Percentiles rank a stretch among this genome's conserved stretches.
phyloP scores from a whole-genome alignment of 2,329 filamentous ascomycete species.

The Nemania sp. region DNA sequence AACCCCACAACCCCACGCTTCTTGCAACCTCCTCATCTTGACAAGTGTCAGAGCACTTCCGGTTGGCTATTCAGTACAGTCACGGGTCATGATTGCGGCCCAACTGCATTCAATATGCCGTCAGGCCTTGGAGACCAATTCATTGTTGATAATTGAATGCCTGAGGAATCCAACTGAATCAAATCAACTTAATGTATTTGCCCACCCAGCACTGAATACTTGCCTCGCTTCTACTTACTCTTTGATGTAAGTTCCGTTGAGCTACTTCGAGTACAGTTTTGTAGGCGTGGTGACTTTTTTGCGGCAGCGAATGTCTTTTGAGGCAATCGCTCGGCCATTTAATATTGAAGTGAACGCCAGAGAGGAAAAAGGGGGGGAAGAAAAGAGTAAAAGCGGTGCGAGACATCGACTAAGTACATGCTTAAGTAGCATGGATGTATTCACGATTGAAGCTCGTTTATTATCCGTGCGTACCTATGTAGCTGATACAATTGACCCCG shows the following conservation, averaged over 20 bases:
- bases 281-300: too few species aligned
- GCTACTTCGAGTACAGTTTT: too few species aligned
- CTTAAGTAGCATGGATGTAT: too few species aligned
- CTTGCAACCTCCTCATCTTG: slow-evolving; percentile 36
- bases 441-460: neutral
- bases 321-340: neutral
- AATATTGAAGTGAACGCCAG: neutral
- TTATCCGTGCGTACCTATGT: neutral
- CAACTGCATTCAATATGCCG: slow-evolving; percentile 20
- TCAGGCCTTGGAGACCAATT: slow-evolving; percentile 6
- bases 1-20: slow-evolving; percentile 48
- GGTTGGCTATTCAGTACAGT: slow-evolving; percentile 42
- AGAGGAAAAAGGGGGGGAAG: neutral
- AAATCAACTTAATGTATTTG: neutral
- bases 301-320: too few species aligned
- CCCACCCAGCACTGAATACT: too few species aligned
- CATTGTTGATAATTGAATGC: neutral
- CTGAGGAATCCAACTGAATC: neutral
- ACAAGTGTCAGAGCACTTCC: slow-evolving; percentile 45
- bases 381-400: neutral
- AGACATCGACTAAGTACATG: too few species aligned
- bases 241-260: neutral
- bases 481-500: neutral
- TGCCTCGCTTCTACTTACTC: too few species aligned
- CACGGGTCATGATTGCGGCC: slow-evolving; percentile 36